Base-by-base conservation (phyloP, 352 stramenopile species). In the Phytophthora kernoviae region DNA sequence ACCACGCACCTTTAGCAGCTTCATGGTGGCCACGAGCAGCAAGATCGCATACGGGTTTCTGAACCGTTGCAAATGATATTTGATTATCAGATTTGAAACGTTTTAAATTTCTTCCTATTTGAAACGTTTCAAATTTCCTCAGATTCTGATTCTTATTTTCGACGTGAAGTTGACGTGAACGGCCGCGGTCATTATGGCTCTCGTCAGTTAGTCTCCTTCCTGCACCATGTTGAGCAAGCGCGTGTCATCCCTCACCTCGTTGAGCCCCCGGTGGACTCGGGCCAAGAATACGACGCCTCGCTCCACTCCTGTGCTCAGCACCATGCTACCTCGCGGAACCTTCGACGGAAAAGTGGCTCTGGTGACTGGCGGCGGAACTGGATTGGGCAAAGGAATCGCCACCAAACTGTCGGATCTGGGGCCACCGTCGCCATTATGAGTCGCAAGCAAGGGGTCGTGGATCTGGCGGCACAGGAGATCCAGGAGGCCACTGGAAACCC, bases 371-470 rank as follows among this genome's bases (percentile, higher is more conserved):
- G 96, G 96, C 30, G 94, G 94, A 44, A 98, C 92, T 10, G 96
- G 95, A 14, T 81, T 99, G 54, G 94, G 96, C 53, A 98, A 96
- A 61, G 94, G 97, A 70, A 97, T 98, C 48, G 91, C 93, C 14
- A 94, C 88, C 34, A 94, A 97, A 54, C 63, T 98, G 30, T 90
- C 96, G 34, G 78, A 96, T 34, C 89, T 98, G 96, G 96, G 26
- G 95, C 87, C 12, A 94, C 82, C 22, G 92, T 97, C 8, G 93
- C 96, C 24, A 96, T 99, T 53, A 98, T 99, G 85, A 97, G 95
- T 39, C 85, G 96, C 52, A 95, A 98, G 53, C 78, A 88, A 54
- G 73, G 70, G 22, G 96, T 99, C 59, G 75, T 99, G 15, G 80
- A 97, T 5, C 65, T 98, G 37, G 64, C 70, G 11, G 74, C 82